Evolutionary conservation across 1,139 yeast species (phyloP), one percentile per base, ranked within the genome.

Genomic region (Taphrina flavorubra): DNA sequence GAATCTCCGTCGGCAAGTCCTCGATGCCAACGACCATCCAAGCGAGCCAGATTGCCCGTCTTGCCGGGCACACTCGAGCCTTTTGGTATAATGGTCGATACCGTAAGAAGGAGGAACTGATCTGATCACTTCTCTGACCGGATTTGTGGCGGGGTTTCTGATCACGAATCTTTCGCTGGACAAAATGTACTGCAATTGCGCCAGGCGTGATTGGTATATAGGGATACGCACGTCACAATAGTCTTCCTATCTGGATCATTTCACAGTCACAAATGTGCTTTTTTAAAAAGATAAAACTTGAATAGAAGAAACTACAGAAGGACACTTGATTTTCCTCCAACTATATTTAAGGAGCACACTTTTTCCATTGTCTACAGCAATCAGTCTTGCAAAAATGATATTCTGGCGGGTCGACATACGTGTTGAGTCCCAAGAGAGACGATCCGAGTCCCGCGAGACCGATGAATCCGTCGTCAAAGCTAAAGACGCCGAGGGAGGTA

Each of bases 371-470:
- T 16, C 62, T 58, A 34, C 25, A 10, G 1, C 16, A 34, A 36
- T 56, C 49, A 56, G 49, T 25, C 31, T 25, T 25, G 31, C 31
- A 25, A 25, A 25, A 4, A 2, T 25, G 7, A 20, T 7, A 11
- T 6, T 39, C 49, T 39, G 34, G 36, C 25, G 7, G 18, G 16
- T 10, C 57, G 25, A 16, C 51, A 25, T 58, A 58, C 62, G 62
- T 58, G 42, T 58, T 58, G 53, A 90, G 82, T 51, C 97, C 97
- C 79, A 92, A 81, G 69, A 87, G 71, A 55, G 97, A 88, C 42
- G 97, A 91, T 71, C 90, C 81, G 44, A 89, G 83, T 78, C 98
- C 98, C 60, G 95, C 92, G 72, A 88, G 81, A 64, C 97, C 97
- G 69, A 91, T 85, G 64, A 88, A 83, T 65, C 96, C 96, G 74